Base-by-base conservation (phyloP, 2,329 filamentous ascomycete genomes). In the Lachnellula hyalina region DNA sequence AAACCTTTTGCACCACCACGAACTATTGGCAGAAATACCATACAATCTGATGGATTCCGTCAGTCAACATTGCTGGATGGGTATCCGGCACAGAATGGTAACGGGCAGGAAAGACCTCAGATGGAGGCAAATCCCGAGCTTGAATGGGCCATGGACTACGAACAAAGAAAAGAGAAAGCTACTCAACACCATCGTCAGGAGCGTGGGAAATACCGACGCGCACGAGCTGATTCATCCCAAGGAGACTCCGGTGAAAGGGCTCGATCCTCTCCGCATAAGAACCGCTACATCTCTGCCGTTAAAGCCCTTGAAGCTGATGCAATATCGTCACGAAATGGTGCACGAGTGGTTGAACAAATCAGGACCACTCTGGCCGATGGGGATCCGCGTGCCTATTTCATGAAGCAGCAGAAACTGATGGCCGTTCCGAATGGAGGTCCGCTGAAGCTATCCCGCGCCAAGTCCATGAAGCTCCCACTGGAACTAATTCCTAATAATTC, bases 61-160 rank as follows among this genome's bases (percentile, higher is more conserved):
- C 65, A 67, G 54, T 61, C 58, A 21, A 61, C 36, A 12, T 47
- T 65, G 15, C 23, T 25, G 5, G 41, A 7, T 38, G 11, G 17
- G 12, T 40, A 46, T 48, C 28, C n/a, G 38, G 25, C 32, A 36
- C 45, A 55, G n/a, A 45, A 36, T 53, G 19, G n/a, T 23, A 32
- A 28, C 17, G 12, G 35, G 28, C 15, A 35, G 35, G 28, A 32
- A 32, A 11, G 1, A 4, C 40, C 32, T 23, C 46, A 48, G n/a
- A 47, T 44, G 40, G 52, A 54, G 17, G 4, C 49, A 7, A 57
- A 62, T 35, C 17, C 51, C 9, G 63, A 68, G 41, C 57, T 69
- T 44, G 57, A 58, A n/a, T 67, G 63, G 63, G 61, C 67, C 46
- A 66, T 70, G 62, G 65, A 68, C 19, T 70, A 63, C 46, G 68